Evolutionary conservation across 225 moss, liverwort and hornwort genomes (phyloP), one percentile per base, ranked within the genome.

Genomic region (Rhytidiadelphus loreus): DNA sequence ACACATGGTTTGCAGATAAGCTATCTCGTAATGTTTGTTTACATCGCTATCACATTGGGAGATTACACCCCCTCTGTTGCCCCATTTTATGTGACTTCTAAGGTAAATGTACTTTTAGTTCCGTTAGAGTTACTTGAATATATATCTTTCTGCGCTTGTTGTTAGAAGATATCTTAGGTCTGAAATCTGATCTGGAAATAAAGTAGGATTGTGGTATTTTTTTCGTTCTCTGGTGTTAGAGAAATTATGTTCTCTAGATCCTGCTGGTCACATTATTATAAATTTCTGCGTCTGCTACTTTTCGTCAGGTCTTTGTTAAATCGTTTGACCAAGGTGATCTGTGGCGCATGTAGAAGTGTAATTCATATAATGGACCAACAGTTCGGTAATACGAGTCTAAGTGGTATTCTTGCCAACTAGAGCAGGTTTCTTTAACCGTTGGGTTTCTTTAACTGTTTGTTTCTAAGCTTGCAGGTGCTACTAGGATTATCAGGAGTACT

Each of bases 21-120:
- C 93, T 98, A 98, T 83, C 89, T 96, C 55, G 97, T 98, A 60
- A 98, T 98, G 98, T 98, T 98, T 88, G 83, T 94, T 48, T 98
- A 98, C 91, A 97, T 98, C 86, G 92, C 98, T 57, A 92, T 97
- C 63, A 92, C 97, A 74, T 94, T 98, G 68, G 98, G 98, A 85
- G 98, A 97, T 85, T 97, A 96, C 76, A 71, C 80, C 37, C 95
- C 95, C 50, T 89, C 95, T 37, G 84, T 92, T 72, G 93, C 95
- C 41, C 97, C 97, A 83, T 88, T 94, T 78, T 98, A 95, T 92
- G 95, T 97, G 62, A 95, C 95, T 87, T 98, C 98, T 19, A 98
- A 96, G 94, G 98, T 97, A 77, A 92, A 71, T 74, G 26, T 55
- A 25, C 59, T 74, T 83, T 84, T 71, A 77, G 16, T 81, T 76